Percentiles rank a stretch among this genome's conserved stretches.
These are phyloP conservation scores for Ilex paraguariensis DNA, from an alignment of 305 asterid species.

Conservation along the genomic window DNA sequence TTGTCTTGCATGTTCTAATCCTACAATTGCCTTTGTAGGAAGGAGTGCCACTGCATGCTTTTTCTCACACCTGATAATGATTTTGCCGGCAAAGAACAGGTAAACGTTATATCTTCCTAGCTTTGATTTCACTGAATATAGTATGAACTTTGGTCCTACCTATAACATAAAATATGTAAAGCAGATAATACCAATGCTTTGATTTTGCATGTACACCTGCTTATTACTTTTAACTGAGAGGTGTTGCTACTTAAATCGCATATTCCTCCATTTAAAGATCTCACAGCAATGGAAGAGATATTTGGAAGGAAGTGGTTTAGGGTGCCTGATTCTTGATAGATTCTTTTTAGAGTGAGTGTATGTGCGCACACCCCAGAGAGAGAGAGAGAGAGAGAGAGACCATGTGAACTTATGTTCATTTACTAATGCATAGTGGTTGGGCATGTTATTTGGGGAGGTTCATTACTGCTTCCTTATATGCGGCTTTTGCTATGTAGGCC, in stretches of 20 bases:
- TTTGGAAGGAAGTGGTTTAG: no score
- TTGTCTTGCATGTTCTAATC: slow-evolving; percentile 9
- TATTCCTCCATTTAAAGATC: no score
- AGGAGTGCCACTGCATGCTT: slow-evolving; percentile 99
- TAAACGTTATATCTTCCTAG: slow-evolving; percentile 9
- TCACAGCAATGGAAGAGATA: no score
- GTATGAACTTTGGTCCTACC: not conserved
- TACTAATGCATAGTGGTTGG: not conserved
- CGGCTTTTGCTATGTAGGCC: slow-evolving; percentile 12
- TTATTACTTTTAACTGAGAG: no score
- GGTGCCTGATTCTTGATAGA: no score
- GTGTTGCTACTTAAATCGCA: no score
- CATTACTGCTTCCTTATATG: not conserved
- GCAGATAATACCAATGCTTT: not conserved
- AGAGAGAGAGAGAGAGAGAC: not conserved
- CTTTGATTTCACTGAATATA: not conserved
- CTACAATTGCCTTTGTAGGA: slow-evolving; percentile 48
- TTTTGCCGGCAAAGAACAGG: slow-evolving; percentile 96
- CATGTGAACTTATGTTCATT: not conserved
- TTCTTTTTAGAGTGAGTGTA: no score
- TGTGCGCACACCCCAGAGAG: not conserved
- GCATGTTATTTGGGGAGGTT: not conserved
- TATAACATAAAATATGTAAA: not conserved
- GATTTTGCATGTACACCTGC: not conserved
- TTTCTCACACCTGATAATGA: slow-evolving; percentile 87